Conservation (phyloP, 2,329 filamentous ascomycete genomes). For the Colletotrichum salicis region DNA sequence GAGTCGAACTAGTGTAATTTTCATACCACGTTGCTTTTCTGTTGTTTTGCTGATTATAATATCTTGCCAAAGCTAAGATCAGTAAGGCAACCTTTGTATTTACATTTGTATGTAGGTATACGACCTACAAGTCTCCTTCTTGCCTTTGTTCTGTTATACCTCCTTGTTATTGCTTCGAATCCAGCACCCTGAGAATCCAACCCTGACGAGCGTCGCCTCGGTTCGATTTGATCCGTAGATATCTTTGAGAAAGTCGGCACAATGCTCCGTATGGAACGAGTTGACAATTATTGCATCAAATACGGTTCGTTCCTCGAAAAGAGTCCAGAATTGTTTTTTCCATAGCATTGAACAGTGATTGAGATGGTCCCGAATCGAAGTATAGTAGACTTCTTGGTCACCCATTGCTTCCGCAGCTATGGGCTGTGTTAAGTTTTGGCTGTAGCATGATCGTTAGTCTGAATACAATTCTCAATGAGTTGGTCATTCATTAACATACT, state of each 20-base stretch:
- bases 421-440: conserved; percentile 36
- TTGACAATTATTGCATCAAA: conserved; percentile 39
- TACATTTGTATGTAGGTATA: too few relatives aligned
- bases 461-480: not conserved
- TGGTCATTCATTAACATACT: not conserved
- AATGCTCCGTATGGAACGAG: conserved; percentile 41
- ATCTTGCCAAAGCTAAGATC: too few relatives aligned
- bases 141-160: not conserved
- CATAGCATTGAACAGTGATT: conserved; percentile 42
- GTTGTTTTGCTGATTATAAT: too few relatives aligned
- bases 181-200: conserved; percentile 21
- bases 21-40: too few relatives aligned
- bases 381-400: conserved; percentile 39
- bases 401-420: conserved; percentile 38
- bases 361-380: conserved; percentile 39
- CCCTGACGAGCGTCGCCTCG: conserved; percentile 21
- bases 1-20: too few relatives aligned
- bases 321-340: conserved; percentile 41
- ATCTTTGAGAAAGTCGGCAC: conserved; percentile 35
- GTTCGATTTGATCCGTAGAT: conserved; percentile 18
- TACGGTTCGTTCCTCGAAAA: conserved; percentile 37
- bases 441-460: not conserved
- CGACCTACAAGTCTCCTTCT: too few relatives aligned
- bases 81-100: too few relatives aligned
- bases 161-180: not conserved